Evolutionary conservation across 495 filamentous ascomycete species (phyloP).

Genomic region (Lichina pygmaea): DNA sequence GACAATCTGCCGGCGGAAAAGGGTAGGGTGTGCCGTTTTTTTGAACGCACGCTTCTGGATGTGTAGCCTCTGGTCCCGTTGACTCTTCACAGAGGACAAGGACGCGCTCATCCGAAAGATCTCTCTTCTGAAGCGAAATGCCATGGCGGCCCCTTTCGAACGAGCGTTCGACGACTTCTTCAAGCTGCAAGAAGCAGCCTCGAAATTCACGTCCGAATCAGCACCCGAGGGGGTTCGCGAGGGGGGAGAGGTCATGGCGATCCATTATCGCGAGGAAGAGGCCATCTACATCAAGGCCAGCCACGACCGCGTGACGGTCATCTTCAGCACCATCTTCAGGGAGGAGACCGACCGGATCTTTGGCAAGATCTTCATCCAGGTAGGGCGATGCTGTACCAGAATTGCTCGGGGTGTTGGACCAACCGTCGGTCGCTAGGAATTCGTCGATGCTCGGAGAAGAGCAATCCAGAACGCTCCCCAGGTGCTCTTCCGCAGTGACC

Average conservation of each 20-base stretch:
- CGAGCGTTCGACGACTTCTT: slow-evolving; percentile 84
- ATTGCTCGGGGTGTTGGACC: neutral
- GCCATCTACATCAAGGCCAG: slow-evolving; percentile 98
- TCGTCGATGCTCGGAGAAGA: slow-evolving; percentile 81
- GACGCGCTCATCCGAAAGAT: slow-evolving; percentile 69
- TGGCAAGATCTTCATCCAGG: slow-evolving; percentile 77
- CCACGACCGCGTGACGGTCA: slow-evolving; percentile 89
- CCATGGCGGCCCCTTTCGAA: slow-evolving; percentile 95
- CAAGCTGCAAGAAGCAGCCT: slow-evolving; percentile 57
- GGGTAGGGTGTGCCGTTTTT: slow-evolving; percentile 15
- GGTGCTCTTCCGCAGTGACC: slow-evolving; percentile 88
- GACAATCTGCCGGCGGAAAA: slow-evolving; percentile 59
- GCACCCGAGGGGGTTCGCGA: slow-evolving; percentile 72
- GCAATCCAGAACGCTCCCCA: slow-evolving; percentile 96
- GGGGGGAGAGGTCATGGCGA: slow-evolving; percentile 80
- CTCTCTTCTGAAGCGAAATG: slow-evolving; percentile 80
- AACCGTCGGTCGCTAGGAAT: slow-evolving; percentile 30
- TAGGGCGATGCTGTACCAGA: slow-evolving; percentile 3
- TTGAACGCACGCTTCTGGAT: neutral
- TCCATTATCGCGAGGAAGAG: slow-evolving; percentile 95
- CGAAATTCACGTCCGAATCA: slow-evolving; percentile 70
- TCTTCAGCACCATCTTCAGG: slow-evolving; percentile 93
- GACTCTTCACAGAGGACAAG: slow-evolving; percentile 26
- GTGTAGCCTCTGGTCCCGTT: too few species aligned
- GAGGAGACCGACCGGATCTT: slow-evolving; percentile 95